Conservation (phyloP, 1,139 yeast genomes). For the Suhomyces kunorum region DNA sequence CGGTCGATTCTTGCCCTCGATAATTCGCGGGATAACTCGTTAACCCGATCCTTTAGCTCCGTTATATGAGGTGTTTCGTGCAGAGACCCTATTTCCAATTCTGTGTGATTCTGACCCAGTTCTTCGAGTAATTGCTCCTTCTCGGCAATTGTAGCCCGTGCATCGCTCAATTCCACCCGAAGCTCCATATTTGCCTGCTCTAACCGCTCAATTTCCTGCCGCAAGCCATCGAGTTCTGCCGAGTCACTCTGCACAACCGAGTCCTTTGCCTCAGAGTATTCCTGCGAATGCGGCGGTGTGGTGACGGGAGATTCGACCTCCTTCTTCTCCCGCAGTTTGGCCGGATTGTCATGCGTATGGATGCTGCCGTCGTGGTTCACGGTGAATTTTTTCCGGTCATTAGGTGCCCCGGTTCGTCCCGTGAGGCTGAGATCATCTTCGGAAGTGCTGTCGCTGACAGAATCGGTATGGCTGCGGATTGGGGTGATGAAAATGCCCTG, state of each 20-base stretch:
- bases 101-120: not conserved
- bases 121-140: conserved; percentile 9
- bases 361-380: conserved; percentile 16
- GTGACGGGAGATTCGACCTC: conserved; percentile 23
- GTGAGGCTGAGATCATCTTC: conserved; percentile 15
- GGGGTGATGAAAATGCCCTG: conserved; percentile 13
- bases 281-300: conserved; percentile 31
- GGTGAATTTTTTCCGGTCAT: conserved; percentile 10
- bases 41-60: conserved; percentile 13
- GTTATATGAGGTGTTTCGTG: not conserved
- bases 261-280: conserved; percentile 15
- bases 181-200: conserved; percentile 20
- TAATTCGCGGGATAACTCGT: conserved; percentile 14
- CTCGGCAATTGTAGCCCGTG: conserved; percentile 20
- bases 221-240: conserved; percentile 9
- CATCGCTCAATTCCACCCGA: conserved; percentile 17
- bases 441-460: conserved; percentile 10
- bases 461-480: conserved; percentile 12
- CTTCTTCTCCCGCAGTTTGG: not conserved
- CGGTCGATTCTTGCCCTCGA: conserved; percentile 7
- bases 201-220: conserved; percentile 15
- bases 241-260: conserved; percentile 1
- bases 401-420: conserved; percentile 4
- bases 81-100: not conserved
- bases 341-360: conserved; percentile 5